These are phyloP conservation scores for Aquilaria yunnanensis DNA, from an alignment of 345 rosid species.

Conservation along the genomic window DNA sequence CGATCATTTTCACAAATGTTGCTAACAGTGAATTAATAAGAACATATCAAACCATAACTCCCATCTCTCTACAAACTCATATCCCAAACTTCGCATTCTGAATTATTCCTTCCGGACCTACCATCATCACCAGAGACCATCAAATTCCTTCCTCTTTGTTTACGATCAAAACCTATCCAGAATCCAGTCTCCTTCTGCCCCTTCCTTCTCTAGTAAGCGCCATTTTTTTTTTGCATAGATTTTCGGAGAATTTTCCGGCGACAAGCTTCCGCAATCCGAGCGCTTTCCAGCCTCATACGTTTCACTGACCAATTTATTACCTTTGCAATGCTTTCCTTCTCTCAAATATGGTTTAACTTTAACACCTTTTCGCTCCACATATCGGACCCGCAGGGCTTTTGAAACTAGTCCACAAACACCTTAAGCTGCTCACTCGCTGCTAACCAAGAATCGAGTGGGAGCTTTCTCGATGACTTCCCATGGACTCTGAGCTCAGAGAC, in stretches of 20 bases:
- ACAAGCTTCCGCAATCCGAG: neutral
- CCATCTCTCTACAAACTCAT: constrained; percentile 38
- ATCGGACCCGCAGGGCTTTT: constrained; percentile 83
- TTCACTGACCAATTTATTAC: neutral
- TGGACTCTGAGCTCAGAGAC: constrained; percentile 80
- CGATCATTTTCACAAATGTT: no score
- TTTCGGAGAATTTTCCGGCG: neutral
- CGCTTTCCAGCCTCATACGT: neutral
- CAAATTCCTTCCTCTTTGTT: constrained; percentile 1
- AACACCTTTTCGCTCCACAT: constrained; percentile 69
- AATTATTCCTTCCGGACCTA: constrained; percentile 12
- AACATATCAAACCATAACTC: constrained; percentile 18
- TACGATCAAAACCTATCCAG: constrained; percentile 13
- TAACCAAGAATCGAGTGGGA: constrained; percentile 63
- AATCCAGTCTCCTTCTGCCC: constrained; percentile 11
- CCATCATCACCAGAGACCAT: neutral
- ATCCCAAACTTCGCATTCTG: constrained; percentile 22
- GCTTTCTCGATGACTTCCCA: constrained; percentile 75
- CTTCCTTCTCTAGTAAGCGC: constrained; percentile 19
- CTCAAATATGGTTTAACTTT: constrained; percentile 52
- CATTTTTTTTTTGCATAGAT: constrained; percentile 6
- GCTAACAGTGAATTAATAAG: no score
- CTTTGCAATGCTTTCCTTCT: neutral
- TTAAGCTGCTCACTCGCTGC: constrained; percentile 76
- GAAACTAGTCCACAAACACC: constrained; percentile 86